Evolutionary conservation across 768 basidiomycete genomes (phyloP), one percentile per base, ranked within the genome.

Genomic region (Mrakia blollopis): DNA sequence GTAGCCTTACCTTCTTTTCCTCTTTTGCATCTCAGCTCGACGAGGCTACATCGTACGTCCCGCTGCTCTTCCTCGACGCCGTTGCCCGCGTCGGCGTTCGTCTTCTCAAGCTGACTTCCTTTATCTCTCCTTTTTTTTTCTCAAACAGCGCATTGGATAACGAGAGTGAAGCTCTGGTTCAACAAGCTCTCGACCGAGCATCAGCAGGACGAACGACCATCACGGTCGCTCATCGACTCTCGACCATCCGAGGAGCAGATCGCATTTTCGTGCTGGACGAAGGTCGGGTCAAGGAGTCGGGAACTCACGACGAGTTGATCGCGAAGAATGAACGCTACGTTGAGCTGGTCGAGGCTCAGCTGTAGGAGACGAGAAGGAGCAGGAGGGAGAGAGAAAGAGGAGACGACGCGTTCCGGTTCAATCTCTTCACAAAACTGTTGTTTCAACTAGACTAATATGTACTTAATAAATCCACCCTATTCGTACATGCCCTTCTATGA

Each of bases 231-330:
- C 82, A 83, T 73, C 80, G 82, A 28, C 75, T 83, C 4, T 68
- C 44, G 0, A 78, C 72, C 9, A 78, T 73, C 50, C 47, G 72
- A 6, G 44, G 69, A 18, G 72, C 72, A 39, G 37, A 83, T 61
- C 79, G 80, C 8, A 84, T 83, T 62, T 79, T 72, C 44, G 83
- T 83, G 25, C 80, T 84, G 71, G 83, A 83, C 16, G 78, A 81
- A 25, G 83, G 83, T 5, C 62, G 75, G 39, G 79, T 84, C 52
- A 78, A 80, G 21, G 82, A 83, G 63, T 72, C 61, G 28, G 83
- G 83, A 21, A 78, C 80, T 50, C 83, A 84, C 71, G 78, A 80
- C 9, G 80, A 83, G 71, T 78, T 83, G 37, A n/a, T 84, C 28
- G 70, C 77, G 68, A 47, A 61, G 37, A 77, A 79, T n/a, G 82